Base-by-base conservation (phyloP, 2,329 filamentous ascomycete genomes). In the Neonectria sp. region DNA sequence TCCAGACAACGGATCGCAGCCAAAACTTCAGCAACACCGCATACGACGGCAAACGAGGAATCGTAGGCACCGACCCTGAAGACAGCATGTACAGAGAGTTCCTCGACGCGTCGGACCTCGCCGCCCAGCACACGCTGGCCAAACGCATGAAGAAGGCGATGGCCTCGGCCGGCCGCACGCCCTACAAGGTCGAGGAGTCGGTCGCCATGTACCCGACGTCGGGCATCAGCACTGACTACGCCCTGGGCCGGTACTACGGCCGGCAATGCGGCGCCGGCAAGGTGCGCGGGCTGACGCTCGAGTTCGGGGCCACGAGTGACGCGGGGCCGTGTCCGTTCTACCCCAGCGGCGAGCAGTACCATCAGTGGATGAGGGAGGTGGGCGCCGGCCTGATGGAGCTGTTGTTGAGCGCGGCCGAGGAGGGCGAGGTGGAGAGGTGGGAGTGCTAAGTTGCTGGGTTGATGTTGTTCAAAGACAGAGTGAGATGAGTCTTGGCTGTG, bases 21-120 rank as follows among this genome's bases (percentile, higher is more conserved):
- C 85, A 86, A 82, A 89, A 83, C 78, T 88, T 89, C 77, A 74
- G 80, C 29, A 90, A 89, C 80, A 60, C 78, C 3, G 77, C 82
- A 4, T 90, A 85, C 66, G 84, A 90, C 63, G 83, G 83, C 60
- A 82, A 82, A 53, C 84, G 88, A 17, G 88, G 87, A 33, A 74
- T 85, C 12, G 75, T 84, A 1, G 80, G 81, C 29, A 79, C 84
- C 49, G 77, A 79, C 3, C 68, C 73, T 3, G 59, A 70, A 11
- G 77, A 79, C 56, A 63, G 67, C 48, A 72, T 69, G 17, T 88
- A 88, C 75, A 79, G 79, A 57, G 85, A 87, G 76, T 88, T 84
- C 73, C 77, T 84, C 11, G 74, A 81, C 1, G 46, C 57, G n/a
- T 69, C 71, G 2, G 84, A 87, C 67, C 68, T 79, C n/a, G 67